phyloP scores from a whole-genome alignment of 106 monocot genomes.

The Vanilla planifolia region DNA sequence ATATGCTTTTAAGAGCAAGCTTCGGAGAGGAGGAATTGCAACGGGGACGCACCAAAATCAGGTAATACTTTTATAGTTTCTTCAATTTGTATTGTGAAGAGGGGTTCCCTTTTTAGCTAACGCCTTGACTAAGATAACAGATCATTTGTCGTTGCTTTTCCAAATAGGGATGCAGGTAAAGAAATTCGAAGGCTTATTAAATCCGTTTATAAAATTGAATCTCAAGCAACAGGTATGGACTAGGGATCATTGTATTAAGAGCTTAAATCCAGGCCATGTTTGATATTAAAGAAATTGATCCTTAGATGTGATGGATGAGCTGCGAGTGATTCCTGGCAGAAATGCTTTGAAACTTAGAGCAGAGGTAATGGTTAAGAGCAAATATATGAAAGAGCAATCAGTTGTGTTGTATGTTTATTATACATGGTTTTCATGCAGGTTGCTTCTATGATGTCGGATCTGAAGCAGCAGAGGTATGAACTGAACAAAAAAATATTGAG shows the following conservation, averaged over 20 bases:
- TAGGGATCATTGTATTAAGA: no score
- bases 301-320: slow-evolving; percentile 21
- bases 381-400: background rate
- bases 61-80: no score
- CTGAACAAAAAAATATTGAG: slow-evolving; percentile 22
- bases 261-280: no score
- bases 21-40: slow-evolving; percentile 18
- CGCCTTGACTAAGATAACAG: no score
- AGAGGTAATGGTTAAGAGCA: slow-evolving; percentile 1
- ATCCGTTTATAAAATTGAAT: slow-evolving; percentile 26
- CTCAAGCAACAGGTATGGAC: slow-evolving; percentile 20
- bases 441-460: slow-evolving; percentile 21
- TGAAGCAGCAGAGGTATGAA: slow-evolving; percentile 25
- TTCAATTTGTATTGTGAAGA: no score
- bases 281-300: background rate
- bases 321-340: slow-evolving; percentile 21
- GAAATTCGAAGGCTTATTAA: slow-evolving; percentile 27
- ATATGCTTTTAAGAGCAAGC: slow-evolving; percentile 20
- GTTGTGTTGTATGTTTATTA: background rate
- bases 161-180: slow-evolving; percentile 17
- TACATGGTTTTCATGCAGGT: slow-evolving; percentile 3
- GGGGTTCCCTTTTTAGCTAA: no score
- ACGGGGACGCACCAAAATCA: slow-evolving; percentile 7
- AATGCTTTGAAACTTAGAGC: slow-evolving; percentile 25
- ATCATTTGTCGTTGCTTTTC: no score